phyloP scores from a whole-genome alignment of 2,329 filamentous ascomycete species.

The Penicillium carneum region DNA sequence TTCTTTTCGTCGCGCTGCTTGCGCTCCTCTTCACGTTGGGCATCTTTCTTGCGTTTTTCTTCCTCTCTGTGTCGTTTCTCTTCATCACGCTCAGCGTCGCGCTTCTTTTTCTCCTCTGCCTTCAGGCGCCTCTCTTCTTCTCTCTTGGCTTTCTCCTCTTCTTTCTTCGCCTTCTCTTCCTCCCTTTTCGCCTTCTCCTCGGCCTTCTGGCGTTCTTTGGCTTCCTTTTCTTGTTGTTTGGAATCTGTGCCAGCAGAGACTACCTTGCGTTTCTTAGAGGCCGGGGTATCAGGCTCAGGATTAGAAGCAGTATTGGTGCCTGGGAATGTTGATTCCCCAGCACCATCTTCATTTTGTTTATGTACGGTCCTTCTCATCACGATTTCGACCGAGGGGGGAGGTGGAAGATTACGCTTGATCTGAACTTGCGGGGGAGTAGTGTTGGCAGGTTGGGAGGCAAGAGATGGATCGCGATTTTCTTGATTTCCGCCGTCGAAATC shows the following conservation, averaged over 20 bases:
- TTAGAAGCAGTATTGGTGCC: slow-evolving; percentile 10
- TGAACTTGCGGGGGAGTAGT: neutral
- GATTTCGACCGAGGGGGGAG: slow-evolving; percentile 14
- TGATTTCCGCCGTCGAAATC: slow-evolving; percentile 31
- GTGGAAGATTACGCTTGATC: neutral
- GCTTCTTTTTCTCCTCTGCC: slow-evolving; percentile 42
- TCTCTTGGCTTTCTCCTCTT: slow-evolving; percentile 46
- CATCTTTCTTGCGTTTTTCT: slow-evolving; percentile 51
- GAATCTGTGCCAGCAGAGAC: slow-evolving; percentile 40
- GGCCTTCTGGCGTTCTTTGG: slow-evolving; percentile 41
- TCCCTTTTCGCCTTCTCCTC: slow-evolving; percentile 43
- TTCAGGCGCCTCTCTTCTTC: slow-evolving; percentile 38
- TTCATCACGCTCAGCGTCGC: slow-evolving; percentile 41
- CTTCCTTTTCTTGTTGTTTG: slow-evolving; percentile 49
- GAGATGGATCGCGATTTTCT: slow-evolving; percentile 34
- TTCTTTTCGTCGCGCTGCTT: slow-evolving; percentile 56
- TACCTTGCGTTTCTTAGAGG: slow-evolving; percentile 40
- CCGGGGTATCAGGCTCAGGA: slow-evolving; percentile 23
- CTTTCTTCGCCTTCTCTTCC: slow-evolving; percentile 31
- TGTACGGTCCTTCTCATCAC: slow-evolving; percentile 11
- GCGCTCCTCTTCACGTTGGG: slow-evolving; percentile 50
- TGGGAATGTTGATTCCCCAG: neutral
- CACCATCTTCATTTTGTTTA: neutral
- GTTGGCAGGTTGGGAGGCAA: slow-evolving; percentile 2
- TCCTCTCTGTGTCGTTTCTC: slow-evolving; percentile 30